Conservation (phyloP, 23 red algal species). For the Gracilaria caudata region DNA sequence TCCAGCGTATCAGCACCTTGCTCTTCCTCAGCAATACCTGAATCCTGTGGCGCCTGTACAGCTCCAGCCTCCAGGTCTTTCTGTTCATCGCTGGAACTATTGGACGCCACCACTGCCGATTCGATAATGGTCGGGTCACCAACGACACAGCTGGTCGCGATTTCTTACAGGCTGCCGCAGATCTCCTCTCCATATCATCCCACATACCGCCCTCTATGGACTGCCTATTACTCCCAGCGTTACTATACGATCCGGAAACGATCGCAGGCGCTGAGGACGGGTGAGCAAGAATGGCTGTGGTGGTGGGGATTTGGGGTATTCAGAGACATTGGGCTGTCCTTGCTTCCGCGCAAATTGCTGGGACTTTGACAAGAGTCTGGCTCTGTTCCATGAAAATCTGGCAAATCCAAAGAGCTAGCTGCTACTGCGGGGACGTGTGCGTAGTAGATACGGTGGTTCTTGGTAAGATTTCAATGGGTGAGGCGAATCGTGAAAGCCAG, state of each 20-base stretch:
- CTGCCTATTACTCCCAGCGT: not conserved
- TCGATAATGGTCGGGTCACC: not conserved
- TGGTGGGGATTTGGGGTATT: not conserved
- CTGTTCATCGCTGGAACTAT: not conserved
- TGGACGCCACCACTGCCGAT: not conserved
- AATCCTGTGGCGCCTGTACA: not conserved
- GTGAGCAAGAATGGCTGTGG: constrained; percentile 4
- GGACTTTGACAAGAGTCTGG: not conserved
- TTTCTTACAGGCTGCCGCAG: not conserved
- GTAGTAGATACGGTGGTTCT: constrained; percentile 68
- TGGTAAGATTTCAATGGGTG: constrained; percentile 61
- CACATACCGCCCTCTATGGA: constrained; percentile 9
- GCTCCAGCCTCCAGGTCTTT: not conserved
- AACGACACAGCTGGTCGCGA: not conserved
- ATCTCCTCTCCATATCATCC: not conserved
- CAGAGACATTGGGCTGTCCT: not conserved
- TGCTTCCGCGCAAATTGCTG: not conserved
- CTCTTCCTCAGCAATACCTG: not conserved
- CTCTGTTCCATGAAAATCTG: not conserved
- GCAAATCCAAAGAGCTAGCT: not conserved
- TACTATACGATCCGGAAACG: not conserved
- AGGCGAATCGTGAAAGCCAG: constrained; percentile 63
- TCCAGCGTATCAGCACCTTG: not conserved
- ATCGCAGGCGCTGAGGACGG: not conserved
- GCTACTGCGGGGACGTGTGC: constrained; percentile 40